Evolutionary conservation across 179 eudicot species (phyloP), one percentile per base, ranked within the genome.

Genomic region (Dionaea muscipula): DNA sequence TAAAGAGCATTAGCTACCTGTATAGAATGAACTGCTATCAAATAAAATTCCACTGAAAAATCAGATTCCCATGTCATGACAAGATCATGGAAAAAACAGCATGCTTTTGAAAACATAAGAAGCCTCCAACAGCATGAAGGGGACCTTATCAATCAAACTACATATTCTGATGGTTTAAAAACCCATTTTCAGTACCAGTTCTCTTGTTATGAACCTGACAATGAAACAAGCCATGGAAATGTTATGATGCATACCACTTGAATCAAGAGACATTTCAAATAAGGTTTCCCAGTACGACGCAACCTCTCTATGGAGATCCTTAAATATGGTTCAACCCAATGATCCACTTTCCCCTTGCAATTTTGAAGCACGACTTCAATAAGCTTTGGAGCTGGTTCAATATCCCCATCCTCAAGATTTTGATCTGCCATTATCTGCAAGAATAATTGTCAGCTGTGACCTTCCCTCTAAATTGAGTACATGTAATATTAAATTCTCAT

Each of bases 351-450:
- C 37, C 99, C 96, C 69, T 73, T 78, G 69, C 99, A 93, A 64
- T 82, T 84, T 60, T 93, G 94, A 48, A 93, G 84, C 25, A 88
- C 75, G 21, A 93, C 99, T 79, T 93, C 86, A 21, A 93, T 78
- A 56, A 93, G 94, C 83, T 93, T 93, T 58, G 99, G 96, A 71
- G 99, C 94, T 65, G 99, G 85, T 79, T 88, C 94, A 61, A 93
- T 93, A 68, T 93, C 99, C 52, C 83, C 72, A 57, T 93, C 99
- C 68, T 93, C 99, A 55, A 93, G 74, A 67, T 85, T 93, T 62
- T 77, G 78, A 70, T 93, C 95, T 47, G 79, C 77, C 96, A 93
- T 72, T 47, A 88, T 69, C 98, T 91, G 77, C 62, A 68, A 55
- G 45, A 55, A 35, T 31, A 16, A 7, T 16, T 23, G 31, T 24